Conservation (phyloP, 257 asterid genomes). For the Paraleonurus japonicus region DNA sequence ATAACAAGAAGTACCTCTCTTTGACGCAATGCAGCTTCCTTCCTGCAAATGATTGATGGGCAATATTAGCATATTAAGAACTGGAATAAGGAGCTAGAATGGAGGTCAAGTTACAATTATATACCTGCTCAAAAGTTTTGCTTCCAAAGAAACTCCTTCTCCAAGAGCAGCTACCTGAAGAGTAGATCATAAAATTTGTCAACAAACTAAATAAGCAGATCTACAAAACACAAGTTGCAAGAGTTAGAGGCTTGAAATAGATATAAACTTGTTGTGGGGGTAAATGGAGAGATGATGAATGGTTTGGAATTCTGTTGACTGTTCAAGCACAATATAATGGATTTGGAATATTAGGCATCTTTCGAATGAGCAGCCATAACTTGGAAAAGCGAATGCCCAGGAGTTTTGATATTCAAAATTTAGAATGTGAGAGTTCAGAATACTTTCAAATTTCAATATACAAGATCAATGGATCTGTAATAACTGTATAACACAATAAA, state of each 20-base stretch:
- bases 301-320: not conserved
- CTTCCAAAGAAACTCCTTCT: slow-evolving; percentile 96
- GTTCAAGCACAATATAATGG: not conserved
- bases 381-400: slow-evolving; percentile 8
- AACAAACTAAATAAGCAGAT: slow-evolving; percentile 16
- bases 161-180: slow-evolving; percentile 93
- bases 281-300: not conserved
- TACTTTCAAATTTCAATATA: slow-evolving; percentile 8
- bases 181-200: slow-evolving; percentile 18
- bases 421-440: slow-evolving; percentile 1
- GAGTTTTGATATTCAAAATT: slow-evolving; percentile 18
- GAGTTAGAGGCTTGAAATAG: slow-evolving; percentile 3
- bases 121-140: slow-evolving; percentile 92
- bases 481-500: not conserved
- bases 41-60: slow-evolving; percentile 52
- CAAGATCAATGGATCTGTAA: slow-evolving; percentile 1
- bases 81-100: slow-evolving; percentile 19
- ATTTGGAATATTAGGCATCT: not conserved
- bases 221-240: slow-evolving; percentile 9
- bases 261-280: slow-evolving; percentile 1
- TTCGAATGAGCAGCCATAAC: not conserved
- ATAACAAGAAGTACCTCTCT: slow-evolving; percentile 70
- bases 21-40: slow-evolving; percentile 91
- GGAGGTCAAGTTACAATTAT: slow-evolving; percentile 22
- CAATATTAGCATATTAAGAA: slow-evolving; percentile 25